Conservation (phyloP, 768 basidiomycete genomes). For the Tulasnella sp. region DNA sequence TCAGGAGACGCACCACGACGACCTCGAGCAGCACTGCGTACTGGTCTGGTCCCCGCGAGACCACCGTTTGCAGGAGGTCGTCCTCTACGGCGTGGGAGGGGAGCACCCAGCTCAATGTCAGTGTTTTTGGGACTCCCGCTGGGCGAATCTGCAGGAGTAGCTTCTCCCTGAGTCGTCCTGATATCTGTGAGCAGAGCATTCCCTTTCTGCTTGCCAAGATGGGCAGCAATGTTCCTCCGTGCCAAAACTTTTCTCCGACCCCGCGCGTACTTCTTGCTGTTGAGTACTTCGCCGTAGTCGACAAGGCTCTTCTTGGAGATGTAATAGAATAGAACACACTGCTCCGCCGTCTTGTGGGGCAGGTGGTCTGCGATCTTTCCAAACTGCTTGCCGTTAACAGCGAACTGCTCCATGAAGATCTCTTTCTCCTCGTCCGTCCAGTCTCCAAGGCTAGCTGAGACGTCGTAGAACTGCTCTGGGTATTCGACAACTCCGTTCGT, state of each 20-base stretch:
- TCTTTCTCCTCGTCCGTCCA: constrained; percentile 84
- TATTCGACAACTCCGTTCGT: constrained; percentile 73
- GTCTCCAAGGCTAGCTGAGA: constrained; percentile 57
- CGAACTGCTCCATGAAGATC: constrained; percentile 72
- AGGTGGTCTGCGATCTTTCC: constrained; percentile 79
- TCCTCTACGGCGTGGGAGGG: neutral
- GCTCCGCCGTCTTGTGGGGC: constrained; percentile 73
- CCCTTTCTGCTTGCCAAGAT: constrained; percentile 61
- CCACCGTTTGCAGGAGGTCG: neutral
- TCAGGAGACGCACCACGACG: constrained; percentile 6
- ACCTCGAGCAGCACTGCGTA: neutral
- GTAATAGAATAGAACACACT: constrained; percentile 93
- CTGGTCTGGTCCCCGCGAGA: neutral
- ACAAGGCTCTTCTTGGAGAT: constrained; percentile 84
- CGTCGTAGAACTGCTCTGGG: constrained; percentile 66
- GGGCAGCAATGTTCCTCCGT: constrained; percentile 26
- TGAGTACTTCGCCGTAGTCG: constrained; percentile 72
- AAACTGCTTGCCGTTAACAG: constrained; percentile 86
- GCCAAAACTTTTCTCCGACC: constrained; percentile 45
- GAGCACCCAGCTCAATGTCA: constrained; percentile 2
- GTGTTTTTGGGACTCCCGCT: constrained; percentile 15
- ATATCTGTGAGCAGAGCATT: constrained; percentile 78
- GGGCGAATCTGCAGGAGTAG: constrained; percentile 17
- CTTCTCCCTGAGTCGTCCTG: constrained; percentile 11
- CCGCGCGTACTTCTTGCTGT: constrained; percentile 57